Evolutionary conservation across 129 eudicot genomes (phyloP).

Genomic region (Sambucus nigra): DNA sequence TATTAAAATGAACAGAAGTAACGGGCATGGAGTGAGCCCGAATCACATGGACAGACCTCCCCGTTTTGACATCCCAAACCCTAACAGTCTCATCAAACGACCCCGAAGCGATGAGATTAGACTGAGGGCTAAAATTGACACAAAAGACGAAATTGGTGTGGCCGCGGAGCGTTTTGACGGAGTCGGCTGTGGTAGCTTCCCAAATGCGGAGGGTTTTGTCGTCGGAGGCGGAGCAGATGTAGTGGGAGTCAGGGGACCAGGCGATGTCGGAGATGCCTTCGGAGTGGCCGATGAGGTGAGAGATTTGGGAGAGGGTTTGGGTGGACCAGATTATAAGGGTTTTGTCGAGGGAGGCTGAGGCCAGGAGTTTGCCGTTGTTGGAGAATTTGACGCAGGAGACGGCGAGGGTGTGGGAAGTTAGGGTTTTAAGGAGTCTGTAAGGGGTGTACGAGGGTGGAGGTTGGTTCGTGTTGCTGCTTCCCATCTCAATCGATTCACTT

Average conservation of each 20-base stretch:
- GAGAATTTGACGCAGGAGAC: not conserved
- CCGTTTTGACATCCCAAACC: constrained; percentile 47
- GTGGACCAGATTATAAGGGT: constrained; percentile 12
- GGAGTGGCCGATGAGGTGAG: not conserved
- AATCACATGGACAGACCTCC: not conserved
- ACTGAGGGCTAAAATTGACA: not conserved
- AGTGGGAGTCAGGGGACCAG: not conserved
- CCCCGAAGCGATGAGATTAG: not conserved
- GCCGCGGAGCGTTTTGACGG: not conserved
- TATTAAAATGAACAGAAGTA: not conserved
- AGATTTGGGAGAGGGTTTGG: constrained; percentile 8
- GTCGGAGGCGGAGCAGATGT: not conserved
- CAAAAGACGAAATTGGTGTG: not conserved
- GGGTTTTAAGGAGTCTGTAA: not conserved
- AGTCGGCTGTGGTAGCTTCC: not conserved
- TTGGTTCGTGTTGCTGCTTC: too few species aligned
- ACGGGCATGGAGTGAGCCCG: not conserved
- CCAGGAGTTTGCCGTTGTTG: not conserved
- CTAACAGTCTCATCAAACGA: constrained; percentile 33
- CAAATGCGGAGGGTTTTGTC: not conserved
- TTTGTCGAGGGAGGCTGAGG: constrained; percentile 1
- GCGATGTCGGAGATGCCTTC: not conserved
- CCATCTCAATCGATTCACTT: too few species aligned
- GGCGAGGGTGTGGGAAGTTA: not conserved
- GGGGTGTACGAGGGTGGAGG: too few species aligned